Base-by-base conservation (phyloP, 148 eudicot genomes). In the Linanthus parryae region DNA sequence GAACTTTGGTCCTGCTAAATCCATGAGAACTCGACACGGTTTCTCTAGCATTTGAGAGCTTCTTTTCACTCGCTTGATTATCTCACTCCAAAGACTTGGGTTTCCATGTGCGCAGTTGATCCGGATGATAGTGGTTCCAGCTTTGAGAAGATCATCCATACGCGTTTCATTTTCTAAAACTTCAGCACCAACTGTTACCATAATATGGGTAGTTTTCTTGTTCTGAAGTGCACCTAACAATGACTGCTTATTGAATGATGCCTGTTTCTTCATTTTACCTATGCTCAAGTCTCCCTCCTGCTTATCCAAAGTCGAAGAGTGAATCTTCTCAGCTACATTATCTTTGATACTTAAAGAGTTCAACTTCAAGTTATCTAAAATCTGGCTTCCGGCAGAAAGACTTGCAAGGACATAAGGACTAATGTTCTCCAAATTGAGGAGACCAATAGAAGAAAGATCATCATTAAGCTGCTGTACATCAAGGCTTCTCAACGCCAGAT, bases 21-120 rank as follows among this genome's bases (percentile, higher is more conserved):
- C 85, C 85, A 79, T 79, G 65, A 79, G 80, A 39, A 79, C 46
- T 45, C 73, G 65, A 66, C 81, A 79, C 12, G 78, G 85, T 27
- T 58, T 79, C 65, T 79, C 81, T 3, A 79, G 65, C 75, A 57
- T 66, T 30, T 75, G 77, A 42, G 80, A 74, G 34, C 61, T 64
- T 30, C 30, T 60, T 38, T 56, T 74, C 44, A 79, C 78, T 51
- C 56, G 74, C 28, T 50, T 48, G 36, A 79, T 75, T 20, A 79
- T 74, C 63, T 79, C 79, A 57, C 75, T 69, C 85, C 85, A 79
- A 22, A 69, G n/a, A 18, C 56, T 67, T 15, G 66, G 75, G 52
- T 69, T 56, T 51, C 85, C 85, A 49, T 79, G 85, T 3, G 85
- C 85, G 57, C 85, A 79, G 66, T 79, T 79, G 49, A 79, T 79